A percentile compares a stretch with the other conserved stretches of the same genome.
Conservation (phyloP, 768 basidiomycete genomes). For the Solioccasus polychromus region DNA sequence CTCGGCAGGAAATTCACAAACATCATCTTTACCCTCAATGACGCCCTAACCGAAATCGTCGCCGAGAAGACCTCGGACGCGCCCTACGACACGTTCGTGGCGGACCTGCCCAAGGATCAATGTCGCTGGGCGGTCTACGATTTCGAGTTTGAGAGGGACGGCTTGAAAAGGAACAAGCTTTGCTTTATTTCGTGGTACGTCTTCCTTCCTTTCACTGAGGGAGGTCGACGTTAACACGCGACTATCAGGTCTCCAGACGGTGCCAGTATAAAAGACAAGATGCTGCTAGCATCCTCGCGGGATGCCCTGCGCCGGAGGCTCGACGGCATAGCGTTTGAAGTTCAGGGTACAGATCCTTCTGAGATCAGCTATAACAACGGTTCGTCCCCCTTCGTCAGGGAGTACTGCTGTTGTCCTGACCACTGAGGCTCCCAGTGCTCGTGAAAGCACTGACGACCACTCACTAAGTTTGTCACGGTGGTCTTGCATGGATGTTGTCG, state of each 20-base stretch:
- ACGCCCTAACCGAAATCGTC: slow-evolving; percentile 65
- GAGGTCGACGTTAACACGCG: slow-evolving; percentile 22
- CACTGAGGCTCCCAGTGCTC: slow-evolving; percentile 16
- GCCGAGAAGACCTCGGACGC: slow-evolving; percentile 61
- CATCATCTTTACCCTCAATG: slow-evolving; percentile 74
- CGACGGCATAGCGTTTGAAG: slow-evolving; percentile 72
- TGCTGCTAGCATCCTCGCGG: slow-evolving; percentile 88
- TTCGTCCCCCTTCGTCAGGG: slow-evolving; percentile 35
- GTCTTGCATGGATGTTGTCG: too few relatives aligned
- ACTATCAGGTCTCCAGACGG: slow-evolving; percentile 75
- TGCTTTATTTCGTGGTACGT: slow-evolving; percentile 77
- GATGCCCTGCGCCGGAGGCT: slow-evolving; percentile 73
- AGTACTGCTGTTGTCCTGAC: too few relatives aligned
- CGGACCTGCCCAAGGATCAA: slow-evolving; percentile 66
- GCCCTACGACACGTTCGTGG: slow-evolving; percentile 72
- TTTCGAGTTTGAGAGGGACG: slow-evolving; percentile 75
- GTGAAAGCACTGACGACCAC: slow-evolving; percentile 16
- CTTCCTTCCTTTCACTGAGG: too few relatives aligned
- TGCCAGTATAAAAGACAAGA: slow-evolving; percentile 87
- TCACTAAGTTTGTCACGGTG: slow-evolving; percentile 11
- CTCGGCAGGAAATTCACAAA: slow-evolving; percentile 62
- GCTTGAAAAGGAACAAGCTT: slow-evolving; percentile 79
- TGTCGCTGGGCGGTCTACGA: slow-evolving; percentile 94
- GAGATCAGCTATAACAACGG: slow-evolving; percentile 74
- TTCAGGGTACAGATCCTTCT: slow-evolving; percentile 78